phyloP scores from a whole-genome alignment of 2,329 filamentous ascomycete genomes.

The Helicocarpus griseus region DNA sequence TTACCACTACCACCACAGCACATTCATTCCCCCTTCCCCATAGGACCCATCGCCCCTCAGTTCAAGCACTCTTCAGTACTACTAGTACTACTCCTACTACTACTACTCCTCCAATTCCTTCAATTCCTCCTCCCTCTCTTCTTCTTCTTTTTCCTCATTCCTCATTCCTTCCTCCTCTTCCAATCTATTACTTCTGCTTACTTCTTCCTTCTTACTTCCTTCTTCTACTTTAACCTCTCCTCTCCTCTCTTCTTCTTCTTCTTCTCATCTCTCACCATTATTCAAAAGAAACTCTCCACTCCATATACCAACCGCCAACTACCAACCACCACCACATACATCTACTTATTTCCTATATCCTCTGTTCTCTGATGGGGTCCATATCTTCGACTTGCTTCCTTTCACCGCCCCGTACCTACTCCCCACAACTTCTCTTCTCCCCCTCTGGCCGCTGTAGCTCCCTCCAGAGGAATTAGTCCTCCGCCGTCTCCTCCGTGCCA shows the following conservation, averaged over 20 bases:
- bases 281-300: background rate
- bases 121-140: background rate
- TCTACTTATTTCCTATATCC: background rate
- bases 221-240: conserved; percentile 20
- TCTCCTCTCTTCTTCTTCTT: conserved; percentile 24
- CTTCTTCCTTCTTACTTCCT: conserved; percentile 28
- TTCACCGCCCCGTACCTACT: conserved; percentile 37
- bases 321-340: background rate
- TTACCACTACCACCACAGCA: no score
- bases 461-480: conserved; percentile 12
- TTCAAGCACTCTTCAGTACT: no score
- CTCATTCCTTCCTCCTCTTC: conserved; percentile 66
- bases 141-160: conserved; percentile 9
- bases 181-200: conserved; percentile 64
- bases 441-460: conserved; percentile 33
- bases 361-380: conserved; percentile 24
- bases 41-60: no score
- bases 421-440: conserved; percentile 43
- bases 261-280: conserved; percentile 24
- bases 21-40: no score
- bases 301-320: background rate
- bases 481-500: background rate
- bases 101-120: no score
- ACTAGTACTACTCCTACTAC: no score
- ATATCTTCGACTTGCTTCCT: conserved; percentile 22